Percentiles rank a stretch among this genome's conserved stretches.
phyloP scores from a whole-genome alignment of 148 eudicot genomes.

The Simmondsia chinensis region DNA sequence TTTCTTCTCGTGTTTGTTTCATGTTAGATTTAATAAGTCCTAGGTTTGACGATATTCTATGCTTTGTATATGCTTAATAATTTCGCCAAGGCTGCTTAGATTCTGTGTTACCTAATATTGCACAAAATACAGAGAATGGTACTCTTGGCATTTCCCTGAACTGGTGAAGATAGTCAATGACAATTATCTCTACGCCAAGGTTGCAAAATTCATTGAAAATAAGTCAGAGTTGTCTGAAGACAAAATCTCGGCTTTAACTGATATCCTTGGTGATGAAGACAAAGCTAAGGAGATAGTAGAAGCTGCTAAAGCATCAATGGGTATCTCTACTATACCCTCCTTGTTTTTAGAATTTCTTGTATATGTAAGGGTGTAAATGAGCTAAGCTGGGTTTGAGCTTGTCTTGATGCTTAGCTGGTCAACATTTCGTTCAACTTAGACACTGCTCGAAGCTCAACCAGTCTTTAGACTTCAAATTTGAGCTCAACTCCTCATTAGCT shows the following conservation, averaged over 20 bases:
- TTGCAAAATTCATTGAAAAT: conserved; percentile 68
- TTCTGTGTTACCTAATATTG: background rate
- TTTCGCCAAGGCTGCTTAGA: too few relatives aligned
- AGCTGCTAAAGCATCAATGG: conserved; percentile 99
- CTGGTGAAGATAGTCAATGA: conserved; percentile 83
- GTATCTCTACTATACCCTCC: conserved; percentile 16
- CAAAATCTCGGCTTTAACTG: conserved; percentile 55
- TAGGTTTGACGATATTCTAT: too few relatives aligned
- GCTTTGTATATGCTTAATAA: too few relatives aligned
- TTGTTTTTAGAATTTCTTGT: background rate
- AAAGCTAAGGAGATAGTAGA: conserved; percentile 94
- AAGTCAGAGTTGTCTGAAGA: conserved; percentile 79
- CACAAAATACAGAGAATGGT: conserved; percentile 71
- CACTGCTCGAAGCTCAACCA: too few relatives aligned
- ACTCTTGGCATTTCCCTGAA: conserved; percentile 95
- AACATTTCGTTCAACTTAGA: too few relatives aligned
- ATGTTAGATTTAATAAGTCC: too few relatives aligned
- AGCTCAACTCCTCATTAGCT: too few relatives aligned
- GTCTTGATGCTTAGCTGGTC: too few relatives aligned
- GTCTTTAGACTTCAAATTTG: too few relatives aligned
- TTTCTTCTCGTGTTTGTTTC: too few relatives aligned
- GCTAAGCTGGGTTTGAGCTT: too few relatives aligned
- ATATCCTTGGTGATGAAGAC: conserved; percentile 87
- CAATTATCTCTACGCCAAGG: conserved; percentile 82
- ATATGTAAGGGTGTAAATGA: too few relatives aligned